A percentile compares a stretch with the other conserved stretches of the same genome.
These are phyloP conservation scores for Ceratocystis cubensis DNA, from an alignment of 2,329 filamentous ascomycete species.

Conservation along the genomic window DNA sequence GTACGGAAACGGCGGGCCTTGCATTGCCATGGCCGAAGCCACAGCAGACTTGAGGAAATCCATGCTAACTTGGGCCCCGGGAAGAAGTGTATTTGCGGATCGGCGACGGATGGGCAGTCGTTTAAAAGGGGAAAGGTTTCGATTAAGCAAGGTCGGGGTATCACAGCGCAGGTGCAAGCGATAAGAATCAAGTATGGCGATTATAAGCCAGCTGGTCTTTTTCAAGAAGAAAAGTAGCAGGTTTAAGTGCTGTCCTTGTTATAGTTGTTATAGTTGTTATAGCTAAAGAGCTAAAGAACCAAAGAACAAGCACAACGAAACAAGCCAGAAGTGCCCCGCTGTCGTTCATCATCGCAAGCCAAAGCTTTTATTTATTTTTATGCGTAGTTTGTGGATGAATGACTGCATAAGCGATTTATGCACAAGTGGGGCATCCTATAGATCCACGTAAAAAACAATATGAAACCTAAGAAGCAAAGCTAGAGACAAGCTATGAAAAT, in stretches of 20 bases:
- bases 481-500: no score
- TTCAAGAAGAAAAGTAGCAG: not conserved
- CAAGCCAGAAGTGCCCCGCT: not conserved
- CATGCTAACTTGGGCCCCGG: constrained; percentile 42
- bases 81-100: constrained; percentile 8
- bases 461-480: no score
- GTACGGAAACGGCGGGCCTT: constrained; percentile 79
- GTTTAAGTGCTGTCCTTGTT: not conserved
- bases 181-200: not conserved
- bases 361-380: not conserved
- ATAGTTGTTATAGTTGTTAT: not conserved
- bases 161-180: not conserved
- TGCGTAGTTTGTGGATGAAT: not conserved
- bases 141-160: not conserved
- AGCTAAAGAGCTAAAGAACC: no score
- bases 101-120: not conserved
- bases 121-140: not conserved
- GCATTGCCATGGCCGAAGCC: constrained; percentile 85
- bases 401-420: not conserved
- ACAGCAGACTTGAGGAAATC: constrained; percentile 97
- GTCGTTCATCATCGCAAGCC: not conserved
- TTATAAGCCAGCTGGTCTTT: not conserved
- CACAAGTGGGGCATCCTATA: not conserved
- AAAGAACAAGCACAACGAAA: not conserved
- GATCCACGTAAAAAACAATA: no score